Evolutionary conservation across 225 moss, liverwort and hornwort genomes (phyloP), one percentile per base, ranked within the genome.

Genomic region (Rhytidiadelphus loreus): DNA sequence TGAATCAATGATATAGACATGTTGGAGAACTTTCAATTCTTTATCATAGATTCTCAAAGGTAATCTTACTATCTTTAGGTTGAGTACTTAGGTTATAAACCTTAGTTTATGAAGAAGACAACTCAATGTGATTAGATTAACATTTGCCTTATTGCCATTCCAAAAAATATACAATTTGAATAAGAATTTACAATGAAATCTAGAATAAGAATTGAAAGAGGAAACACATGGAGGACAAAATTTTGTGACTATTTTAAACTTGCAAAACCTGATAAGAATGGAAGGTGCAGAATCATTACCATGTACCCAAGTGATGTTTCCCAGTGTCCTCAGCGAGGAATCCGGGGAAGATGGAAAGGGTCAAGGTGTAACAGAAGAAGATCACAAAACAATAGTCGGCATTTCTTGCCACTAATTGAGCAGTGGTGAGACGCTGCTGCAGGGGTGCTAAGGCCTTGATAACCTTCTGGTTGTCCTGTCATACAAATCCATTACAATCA

Each of bases 281-380:
- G 46, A 26, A 37, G 62, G 52, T 19, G 35, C 10, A 26, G 59
- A 63, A 80, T 35, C 90, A 14, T 86, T 86, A 96, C 97, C 97
- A 98, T 71, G 93, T 93, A 81, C 96, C 95, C 55, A 98, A 87
- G 60, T 92, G 92, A 84, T 98, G 97, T 8, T 91, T 87, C 64
- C 97, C 97, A 37, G 97, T 98, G 89, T 98, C 97, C 72, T 98
- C 97, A 20, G 95, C 87, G 15, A 98, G 92, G 90, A 98, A 98
- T 13, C 97, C 96, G 72, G 96, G 97, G 90, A 98, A 96, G 90
- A 96, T 98, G 22, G 96, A 96, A 15, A 98, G 94, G 18, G 92
- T 93, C 79, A 98, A 86, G 29, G 91, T 87, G 92, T 92, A 96
- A 46, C 92, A 92, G 82, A 93, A 91, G 58, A 92, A 86, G 22